phyloP scores from a whole-genome alignment of 148 eudicot genomes.

The Rhododendron henanense region DNA sequence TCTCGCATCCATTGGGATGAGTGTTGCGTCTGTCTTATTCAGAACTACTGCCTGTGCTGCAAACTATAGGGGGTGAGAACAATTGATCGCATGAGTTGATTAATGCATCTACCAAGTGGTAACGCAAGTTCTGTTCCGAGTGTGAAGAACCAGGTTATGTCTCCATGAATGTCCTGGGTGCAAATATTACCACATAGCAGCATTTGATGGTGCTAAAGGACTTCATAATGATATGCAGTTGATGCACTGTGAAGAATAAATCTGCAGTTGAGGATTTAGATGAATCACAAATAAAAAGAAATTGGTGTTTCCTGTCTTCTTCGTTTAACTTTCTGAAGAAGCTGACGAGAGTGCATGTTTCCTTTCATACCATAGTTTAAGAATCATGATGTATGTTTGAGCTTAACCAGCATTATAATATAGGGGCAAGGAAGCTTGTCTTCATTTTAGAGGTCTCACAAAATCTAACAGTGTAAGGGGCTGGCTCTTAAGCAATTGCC shows the following conservation, averaged over 20 bases:
- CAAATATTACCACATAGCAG: not conserved
- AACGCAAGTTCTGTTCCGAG: not conserved
- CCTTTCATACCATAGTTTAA: not conserved
- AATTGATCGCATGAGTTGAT: not conserved
- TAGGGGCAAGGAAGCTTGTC: not conserved
- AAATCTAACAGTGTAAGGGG: not conserved
- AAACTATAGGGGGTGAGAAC: not conserved
- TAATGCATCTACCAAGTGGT: not conserved
- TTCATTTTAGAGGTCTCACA: not conserved
- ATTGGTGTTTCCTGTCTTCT: not conserved
- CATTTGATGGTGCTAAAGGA: not conserved
- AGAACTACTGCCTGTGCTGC: not conserved
- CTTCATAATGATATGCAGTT: not conserved
- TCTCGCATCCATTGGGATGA: too few relatives aligned
- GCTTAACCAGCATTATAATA: not conserved
- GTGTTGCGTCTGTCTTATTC: too few relatives aligned
- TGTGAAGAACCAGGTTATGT: not conserved
- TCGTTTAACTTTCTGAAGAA: not conserved
- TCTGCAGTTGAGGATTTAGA: not conserved
- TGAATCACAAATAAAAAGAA: not conserved
- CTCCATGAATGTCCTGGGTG: not conserved
- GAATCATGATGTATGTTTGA: not conserved
- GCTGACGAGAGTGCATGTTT: not conserved
- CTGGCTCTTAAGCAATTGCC: not conserved
- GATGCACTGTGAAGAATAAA: not conserved